phyloP scores from a whole-genome alignment of 1,139 yeast genomes.

The Yamadazyma taylorii region DNA sequence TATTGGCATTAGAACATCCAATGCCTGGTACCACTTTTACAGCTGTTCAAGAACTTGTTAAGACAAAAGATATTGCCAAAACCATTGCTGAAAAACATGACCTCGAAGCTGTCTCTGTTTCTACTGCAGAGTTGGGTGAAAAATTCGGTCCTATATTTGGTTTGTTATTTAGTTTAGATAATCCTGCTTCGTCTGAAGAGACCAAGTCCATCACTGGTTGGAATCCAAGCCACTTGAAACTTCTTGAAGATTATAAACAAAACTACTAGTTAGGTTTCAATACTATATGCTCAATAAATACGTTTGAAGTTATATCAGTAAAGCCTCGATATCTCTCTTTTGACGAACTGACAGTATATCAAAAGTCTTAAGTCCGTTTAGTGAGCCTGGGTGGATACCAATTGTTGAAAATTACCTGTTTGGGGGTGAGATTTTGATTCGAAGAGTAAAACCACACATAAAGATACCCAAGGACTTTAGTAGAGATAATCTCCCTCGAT shows the following conservation, averaged over 20 bases:
- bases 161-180: constrained; percentile 9
- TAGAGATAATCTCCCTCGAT: too few relatives aligned
- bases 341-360: too few relatives aligned
- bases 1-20: constrained; percentile 26
- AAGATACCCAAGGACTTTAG: too few relatives aligned
- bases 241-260: constrained; percentile 2
- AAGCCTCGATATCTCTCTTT: too few relatives aligned
- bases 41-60: constrained; percentile 21
- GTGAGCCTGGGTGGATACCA: too few relatives aligned
- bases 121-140: constrained; percentile 10
- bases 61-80: constrained; percentile 21
- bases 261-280: too few relatives aligned
- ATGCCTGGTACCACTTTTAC: constrained; percentile 22
- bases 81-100: constrained; percentile 19
- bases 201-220: constrained; percentile 5
- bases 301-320: too few relatives aligned
- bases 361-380: too few relatives aligned
- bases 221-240: constrained; percentile 3
- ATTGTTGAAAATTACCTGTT: too few relatives aligned
- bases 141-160: constrained; percentile 9
- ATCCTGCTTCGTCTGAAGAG: constrained; percentile 7
- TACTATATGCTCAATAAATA: too few relatives aligned
- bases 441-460: too few relatives aligned
- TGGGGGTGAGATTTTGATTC: too few relatives aligned
- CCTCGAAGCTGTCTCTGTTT: constrained; percentile 15